These are phyloP conservation scores for Pueraria montana DNA, from an alignment of 306 rosid genomes.

Conservation along the genomic window DNA sequence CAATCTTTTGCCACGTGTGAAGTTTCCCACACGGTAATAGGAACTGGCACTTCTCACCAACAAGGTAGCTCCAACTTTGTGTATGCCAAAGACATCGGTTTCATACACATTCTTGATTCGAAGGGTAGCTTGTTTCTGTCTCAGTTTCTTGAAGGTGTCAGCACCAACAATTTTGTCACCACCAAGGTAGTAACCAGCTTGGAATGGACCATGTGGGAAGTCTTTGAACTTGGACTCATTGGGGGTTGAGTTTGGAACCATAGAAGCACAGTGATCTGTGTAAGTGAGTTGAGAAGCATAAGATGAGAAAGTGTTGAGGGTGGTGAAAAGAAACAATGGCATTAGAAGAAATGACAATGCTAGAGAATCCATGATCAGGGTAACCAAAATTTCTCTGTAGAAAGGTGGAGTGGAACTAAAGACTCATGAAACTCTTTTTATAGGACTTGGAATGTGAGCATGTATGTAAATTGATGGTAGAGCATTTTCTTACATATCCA, in stretches of 20 bases:
- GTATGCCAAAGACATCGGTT: constrained; percentile 22
- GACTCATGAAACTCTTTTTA: not conserved
- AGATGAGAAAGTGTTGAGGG: constrained; percentile 31
- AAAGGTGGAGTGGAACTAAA: not conserved
- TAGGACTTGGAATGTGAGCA: not conserved
- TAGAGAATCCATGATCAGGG: not conserved
- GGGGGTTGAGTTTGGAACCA: constrained; percentile 41
- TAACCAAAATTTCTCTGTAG: no score
- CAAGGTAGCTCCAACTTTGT: not conserved
- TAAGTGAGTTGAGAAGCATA: constrained; percentile 26
- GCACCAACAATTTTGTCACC: constrained; percentile 16
- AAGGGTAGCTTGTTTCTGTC: not conserved
- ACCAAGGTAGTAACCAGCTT: constrained; percentile 51
- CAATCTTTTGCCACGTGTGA: not conserved
- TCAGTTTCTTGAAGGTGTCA: not conserved
- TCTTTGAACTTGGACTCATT: not conserved
- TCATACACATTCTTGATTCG: not conserved
- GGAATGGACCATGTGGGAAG: not conserved
- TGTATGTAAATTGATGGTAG: not conserved
- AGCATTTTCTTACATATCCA: not conserved
- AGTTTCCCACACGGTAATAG: constrained; percentile 23
- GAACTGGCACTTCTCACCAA: not conserved
- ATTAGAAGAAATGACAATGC: not conserved
- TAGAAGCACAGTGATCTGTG: constrained; percentile 53
- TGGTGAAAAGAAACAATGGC: constrained; percentile 8